Conservation (phyloP, 2,329 filamentous ascomycete genomes). For the Xylariaceae sp. region DNA sequence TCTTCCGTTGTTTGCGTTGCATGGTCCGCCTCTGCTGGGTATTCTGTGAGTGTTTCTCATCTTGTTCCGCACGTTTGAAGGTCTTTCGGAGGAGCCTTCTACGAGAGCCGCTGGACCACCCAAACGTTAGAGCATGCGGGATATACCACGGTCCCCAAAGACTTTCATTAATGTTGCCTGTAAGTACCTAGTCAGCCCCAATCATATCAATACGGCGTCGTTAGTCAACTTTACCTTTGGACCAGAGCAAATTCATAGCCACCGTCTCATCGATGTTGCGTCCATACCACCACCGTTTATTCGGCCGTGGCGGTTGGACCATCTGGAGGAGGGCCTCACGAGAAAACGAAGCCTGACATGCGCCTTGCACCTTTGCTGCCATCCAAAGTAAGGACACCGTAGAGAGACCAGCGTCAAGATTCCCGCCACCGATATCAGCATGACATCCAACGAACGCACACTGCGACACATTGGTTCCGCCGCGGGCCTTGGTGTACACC, state of each 20-base stretch:
- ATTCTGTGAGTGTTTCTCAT: neutral
- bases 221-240: conserved; percentile 3
- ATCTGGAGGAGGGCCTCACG: conserved; percentile 9
- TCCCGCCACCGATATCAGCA: conserved; percentile 6
- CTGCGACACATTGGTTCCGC: conserved; percentile 1
- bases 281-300: conserved; percentile 10
- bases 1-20: neutral
- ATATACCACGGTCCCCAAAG: conserved; percentile 10
- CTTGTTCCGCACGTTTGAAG: conserved; percentile 1
- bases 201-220: neutral
- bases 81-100: conserved; percentile 11
- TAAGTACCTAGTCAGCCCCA: neutral
- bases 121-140: conserved; percentile 7
- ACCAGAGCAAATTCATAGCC: conserved; percentile 11
- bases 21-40: neutral
- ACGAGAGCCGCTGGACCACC: conserved; percentile 9
- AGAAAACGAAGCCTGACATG: conserved; percentile 8
- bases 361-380: conserved; percentile 1
- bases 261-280: conserved; percentile 5
- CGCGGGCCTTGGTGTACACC: conserved; percentile 2
- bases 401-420: conserved; percentile 9
- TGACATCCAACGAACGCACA: conserved; percentile 8
- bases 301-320: conserved; percentile 10
- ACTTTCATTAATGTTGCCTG: conserved; percentile 11
- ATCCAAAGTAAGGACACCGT: conserved; percentile 11